phyloP scores from a whole-genome alignment of 2,329 filamentous ascomycete species.

The Aspergillus cejpii region DNA sequence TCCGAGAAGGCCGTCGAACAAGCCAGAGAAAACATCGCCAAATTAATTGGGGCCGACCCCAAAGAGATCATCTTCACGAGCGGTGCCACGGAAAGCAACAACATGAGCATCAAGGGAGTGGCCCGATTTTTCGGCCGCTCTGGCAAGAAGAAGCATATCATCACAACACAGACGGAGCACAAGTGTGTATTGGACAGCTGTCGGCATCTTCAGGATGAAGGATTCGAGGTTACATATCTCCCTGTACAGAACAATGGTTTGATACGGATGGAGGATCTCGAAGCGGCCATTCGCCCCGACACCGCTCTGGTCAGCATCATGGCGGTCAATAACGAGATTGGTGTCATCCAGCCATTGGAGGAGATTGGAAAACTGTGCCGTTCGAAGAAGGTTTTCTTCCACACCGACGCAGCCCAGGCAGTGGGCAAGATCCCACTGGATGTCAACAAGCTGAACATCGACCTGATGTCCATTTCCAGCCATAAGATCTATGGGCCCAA shows the following conservation, averaged over 20 bases:
- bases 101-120: constrained; percentile 99
- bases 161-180: constrained; percentile 96
- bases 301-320: constrained; percentile 93
- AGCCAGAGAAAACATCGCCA: constrained; percentile 74
- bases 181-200: constrained; percentile 98
- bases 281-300: constrained; percentile 83
- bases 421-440: constrained; percentile 98
- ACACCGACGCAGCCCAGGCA: constrained; percentile 91
- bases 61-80: constrained; percentile 99
- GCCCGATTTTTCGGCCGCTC: constrained; percentile 87
- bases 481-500: constrained; percentile 99
- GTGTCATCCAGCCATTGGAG: constrained; percentile 92
- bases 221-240: constrained; percentile 93
- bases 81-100: constrained; percentile 96
- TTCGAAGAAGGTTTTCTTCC: constrained; percentile 91
- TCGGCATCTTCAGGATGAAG: constrained; percentile 91
- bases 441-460: constrained; percentile 96
- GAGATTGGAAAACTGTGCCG: constrained; percentile 91
- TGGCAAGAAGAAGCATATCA: constrained; percentile 97
- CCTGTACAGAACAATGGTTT: constrained; percentile 84
- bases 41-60: constrained; percentile 82
- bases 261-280: constrained; percentile 73
- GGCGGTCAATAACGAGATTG: constrained; percentile 99
- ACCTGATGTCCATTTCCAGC: constrained; percentile 96
- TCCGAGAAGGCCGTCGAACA: constrained; percentile 89